phyloP scores from a whole-genome alignment of 345 rosid genomes.

The Abelmoschus esculentus region DNA sequence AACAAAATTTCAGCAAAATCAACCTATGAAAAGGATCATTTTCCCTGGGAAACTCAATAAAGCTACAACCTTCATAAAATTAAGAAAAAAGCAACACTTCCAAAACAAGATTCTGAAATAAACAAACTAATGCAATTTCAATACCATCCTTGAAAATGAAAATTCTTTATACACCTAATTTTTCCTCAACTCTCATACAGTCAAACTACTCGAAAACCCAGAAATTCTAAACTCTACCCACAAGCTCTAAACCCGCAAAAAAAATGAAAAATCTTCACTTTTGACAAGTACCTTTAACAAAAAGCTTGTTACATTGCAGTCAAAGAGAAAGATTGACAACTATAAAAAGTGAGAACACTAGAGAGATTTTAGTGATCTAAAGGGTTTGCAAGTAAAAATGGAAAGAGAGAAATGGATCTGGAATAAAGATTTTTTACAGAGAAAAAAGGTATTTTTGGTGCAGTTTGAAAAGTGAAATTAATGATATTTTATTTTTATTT shows the following conservation, averaged over 20 bases:
- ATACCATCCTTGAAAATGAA: constrained; percentile 12
- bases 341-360: neutral
- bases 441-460: too few relatives aligned
- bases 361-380: constrained; percentile 26
- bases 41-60: constrained; percentile 2
- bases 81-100: neutral
- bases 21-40: neutral
- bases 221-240: neutral
- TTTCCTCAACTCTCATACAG: constrained; percentile 6
- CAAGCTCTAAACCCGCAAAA: neutral
- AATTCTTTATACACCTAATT: neutral
- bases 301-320: neutral
- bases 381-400: constrained; percentile 20
- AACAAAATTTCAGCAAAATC: constrained; percentile 2
- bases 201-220: neutral
- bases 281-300: neutral
- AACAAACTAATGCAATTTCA: neutral
- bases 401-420: too few relatives aligned
- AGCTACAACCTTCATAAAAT: neutral
- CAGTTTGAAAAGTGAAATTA: neutral
- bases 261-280: neutral
- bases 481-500: neutral
- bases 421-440: too few relatives aligned
- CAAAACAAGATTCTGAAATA: neutral
- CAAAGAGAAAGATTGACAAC: constrained; percentile 9